Evolutionary conservation across 768 basidiomycete genomes (phyloP).

Genomic region (Pulveroboletus frians): DNA sequence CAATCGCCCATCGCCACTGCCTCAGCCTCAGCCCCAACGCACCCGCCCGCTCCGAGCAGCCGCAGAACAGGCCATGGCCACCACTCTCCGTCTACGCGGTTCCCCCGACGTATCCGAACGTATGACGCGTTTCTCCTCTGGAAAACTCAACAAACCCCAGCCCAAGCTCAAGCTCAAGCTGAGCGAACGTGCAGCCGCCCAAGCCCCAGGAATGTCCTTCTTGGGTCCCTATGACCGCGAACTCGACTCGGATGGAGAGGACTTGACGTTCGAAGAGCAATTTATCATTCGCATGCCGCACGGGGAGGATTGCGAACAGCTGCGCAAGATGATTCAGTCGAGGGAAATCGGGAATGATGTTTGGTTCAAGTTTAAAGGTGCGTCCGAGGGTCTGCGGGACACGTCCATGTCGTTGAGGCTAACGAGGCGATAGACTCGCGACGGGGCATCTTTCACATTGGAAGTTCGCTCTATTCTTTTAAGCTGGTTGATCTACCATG

Average conservation of each 20-base stretch:
- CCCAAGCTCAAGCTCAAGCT: constrained; percentile 87
- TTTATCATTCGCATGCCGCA: constrained; percentile 88
- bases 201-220: constrained; percentile 83
- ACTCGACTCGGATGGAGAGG: constrained; percentile 92
- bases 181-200: constrained; percentile 75
- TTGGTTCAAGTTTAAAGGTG: constrained; percentile 99
- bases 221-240: constrained; percentile 91
- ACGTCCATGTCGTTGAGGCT: constrained; percentile 4
- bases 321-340: constrained; percentile 76
- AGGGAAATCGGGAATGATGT: constrained; percentile 78
- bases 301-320: constrained; percentile 72
- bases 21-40: constrained; percentile 19
- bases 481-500: constrained; percentile 96
- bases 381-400: background rate
- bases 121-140: constrained; percentile 51
- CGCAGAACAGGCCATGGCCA: constrained; percentile 33
- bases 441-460: constrained; percentile 84
- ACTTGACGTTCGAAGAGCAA: constrained; percentile 94
- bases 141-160: constrained; percentile 43
- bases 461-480: constrained; percentile 72
- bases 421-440: constrained; percentile 64
- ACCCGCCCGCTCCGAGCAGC: constrained; percentile 31
- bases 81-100: constrained; percentile 29
- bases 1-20: constrained; percentile 10
- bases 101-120: constrained; percentile 39